phyloP scores from a whole-genome alignment of 768 basidiomycete species.

The Russula sp. region DNA sequence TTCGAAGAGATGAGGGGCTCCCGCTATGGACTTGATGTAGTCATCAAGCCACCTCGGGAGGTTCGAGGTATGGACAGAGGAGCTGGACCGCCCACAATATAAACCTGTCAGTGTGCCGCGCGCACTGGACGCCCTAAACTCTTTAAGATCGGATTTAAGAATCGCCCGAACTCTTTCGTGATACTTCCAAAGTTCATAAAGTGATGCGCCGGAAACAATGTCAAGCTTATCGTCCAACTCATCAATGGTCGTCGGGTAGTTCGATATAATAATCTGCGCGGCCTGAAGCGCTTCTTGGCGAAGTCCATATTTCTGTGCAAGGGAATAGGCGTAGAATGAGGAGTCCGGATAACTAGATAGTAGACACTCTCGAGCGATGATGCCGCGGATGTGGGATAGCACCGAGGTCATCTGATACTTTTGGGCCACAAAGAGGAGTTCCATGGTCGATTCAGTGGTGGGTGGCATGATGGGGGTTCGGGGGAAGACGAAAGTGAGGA shows the following conservation, averaged over 20 bases:
- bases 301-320: no score
- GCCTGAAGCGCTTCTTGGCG: no score
- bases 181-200: slow-evolving; percentile 7
- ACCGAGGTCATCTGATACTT: slow-evolving; percentile 3
- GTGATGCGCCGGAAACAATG: background rate
- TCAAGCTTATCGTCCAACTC: background rate
- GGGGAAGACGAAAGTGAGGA: no score
- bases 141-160: background rate
- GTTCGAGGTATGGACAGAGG: background rate
- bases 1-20: background rate
- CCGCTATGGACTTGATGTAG: background rate
- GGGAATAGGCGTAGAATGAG: no score
- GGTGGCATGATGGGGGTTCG: no score
- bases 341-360: background rate
- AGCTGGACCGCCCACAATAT: background rate
- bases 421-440: slow-evolving; percentile 1
- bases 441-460: no score
- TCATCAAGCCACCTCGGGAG: background rate
- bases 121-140: background rate
- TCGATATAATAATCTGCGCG: background rate
- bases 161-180: background rate
- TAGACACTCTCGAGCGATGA: background rate
- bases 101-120: background rate
- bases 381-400: background rate
- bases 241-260: background rate